Evolutionary conservation across 2,329 filamentous ascomycete genomes (phyloP), one percentile per base, ranked within the genome.

Genomic region (Exophiala spinifera): DNA sequence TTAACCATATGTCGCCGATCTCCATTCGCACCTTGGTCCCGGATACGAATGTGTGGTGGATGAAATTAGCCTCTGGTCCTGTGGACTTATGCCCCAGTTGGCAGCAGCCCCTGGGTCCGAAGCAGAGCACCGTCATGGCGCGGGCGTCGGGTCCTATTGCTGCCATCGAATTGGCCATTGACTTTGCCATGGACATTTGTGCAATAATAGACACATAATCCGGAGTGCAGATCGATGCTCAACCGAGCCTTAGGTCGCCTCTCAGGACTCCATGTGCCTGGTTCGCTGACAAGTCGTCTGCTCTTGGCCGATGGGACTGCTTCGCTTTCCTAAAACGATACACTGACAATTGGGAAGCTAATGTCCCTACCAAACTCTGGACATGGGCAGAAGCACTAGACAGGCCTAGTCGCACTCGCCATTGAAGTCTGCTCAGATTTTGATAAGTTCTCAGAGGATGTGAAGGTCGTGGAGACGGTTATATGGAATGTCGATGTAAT

Each of bases 211-310:
- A 39, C 43, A 36, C 46, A 48, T 7, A 44, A 48, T 33, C 34
- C 36, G 46, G 43, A 42, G 31, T 33, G 55, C 51, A 57, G 55
- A 57, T 57, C 55, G 51, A 25, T 51, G 28, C 51, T 48, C 21
- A 51, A 47, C 44, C 15, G 36, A 47, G 11, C 40, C 43, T 33
- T 36, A 44, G 21, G 47, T 10, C 19, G 39, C 40, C 23, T 25
- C 6, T 53, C 44, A 51, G 51, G 43, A 34, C 51, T 34, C 44
- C 47, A 54, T 33, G 47, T 34, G 39, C 39, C 21, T 37, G 53
- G 48, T 51, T 56, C 53, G 42, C 43, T 31, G 28, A 21, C 31
- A 21, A 44, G 28, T 51, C 51, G 52, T 20, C 33, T 28, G 44
- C 52, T 17, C 44, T 44, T 39, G 36, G 42, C 42, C 28, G n/a